phyloP scores from a whole-genome alignment of 306 rosid species.

The Pyrus pyrifolia region DNA sequence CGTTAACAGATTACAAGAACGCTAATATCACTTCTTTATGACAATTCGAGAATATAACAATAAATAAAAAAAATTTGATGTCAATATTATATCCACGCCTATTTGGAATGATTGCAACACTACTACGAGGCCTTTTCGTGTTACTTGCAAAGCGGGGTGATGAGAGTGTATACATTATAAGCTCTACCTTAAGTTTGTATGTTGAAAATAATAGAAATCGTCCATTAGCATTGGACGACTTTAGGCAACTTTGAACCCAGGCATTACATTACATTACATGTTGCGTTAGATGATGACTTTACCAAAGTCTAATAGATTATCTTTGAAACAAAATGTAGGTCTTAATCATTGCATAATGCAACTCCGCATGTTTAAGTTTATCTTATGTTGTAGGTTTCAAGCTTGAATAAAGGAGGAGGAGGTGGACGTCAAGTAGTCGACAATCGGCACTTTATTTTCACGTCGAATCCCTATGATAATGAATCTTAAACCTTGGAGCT shows the following conservation, averaged over 20 bases:
- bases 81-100: background rate
- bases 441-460: rapidly evolving
- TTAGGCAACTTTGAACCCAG: background rate
- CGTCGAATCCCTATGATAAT: too few species aligned
- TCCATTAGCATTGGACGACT: background rate
- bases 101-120: background rate
- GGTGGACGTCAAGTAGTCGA: too few species aligned
- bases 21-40: rapidly evolving
- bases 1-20: too few species aligned
- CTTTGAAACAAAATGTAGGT: background rate
- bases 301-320: background rate
- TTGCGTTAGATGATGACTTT: background rate
- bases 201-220: background rate
- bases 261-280: background rate
- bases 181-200: background rate
- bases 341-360: too few species aligned
- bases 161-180: background rate
- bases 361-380: too few species aligned
- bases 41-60: too few species aligned
- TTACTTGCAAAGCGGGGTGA: background rate
- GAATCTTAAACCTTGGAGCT: too few species aligned
- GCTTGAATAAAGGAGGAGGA: too few species aligned
- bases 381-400: too few species aligned
- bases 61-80: background rate
- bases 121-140: background rate